phyloP scores from a whole-genome alignment of 78 protist species.

The Dictyostelium brefeldianum region DNA sequence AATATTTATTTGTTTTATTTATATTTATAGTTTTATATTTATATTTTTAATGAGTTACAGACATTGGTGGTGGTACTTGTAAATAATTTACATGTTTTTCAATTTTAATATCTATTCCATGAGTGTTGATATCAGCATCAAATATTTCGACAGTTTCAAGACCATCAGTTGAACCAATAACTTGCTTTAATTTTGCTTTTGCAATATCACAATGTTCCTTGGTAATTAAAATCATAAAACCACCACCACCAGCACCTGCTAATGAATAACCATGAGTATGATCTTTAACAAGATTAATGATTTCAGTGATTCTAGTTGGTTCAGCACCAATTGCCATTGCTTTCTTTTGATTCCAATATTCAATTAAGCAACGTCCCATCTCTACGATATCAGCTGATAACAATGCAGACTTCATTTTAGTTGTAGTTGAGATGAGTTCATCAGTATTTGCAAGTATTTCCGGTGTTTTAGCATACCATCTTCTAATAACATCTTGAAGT shows the following conservation, averaged over 20 bases:
- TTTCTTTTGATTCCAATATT: slow-evolving; percentile 85
- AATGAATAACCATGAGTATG: slow-evolving; percentile 70
- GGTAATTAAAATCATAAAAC: slow-evolving; percentile 79
- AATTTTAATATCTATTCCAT: neutral
- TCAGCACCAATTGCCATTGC: slow-evolving; percentile 71
- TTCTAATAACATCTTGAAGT: slow-evolving; percentile 82
- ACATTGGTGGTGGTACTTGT: slow-evolving; percentile 17
- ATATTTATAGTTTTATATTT: neutral
- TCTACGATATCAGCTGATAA: slow-evolving; percentile 32
- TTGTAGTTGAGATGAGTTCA: slow-evolving; percentile 4
- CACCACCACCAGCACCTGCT: slow-evolving; percentile 92
- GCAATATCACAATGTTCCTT: slow-evolving; percentile 18
- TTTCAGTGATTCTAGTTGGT: slow-evolving; percentile 44
- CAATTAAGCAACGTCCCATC: slow-evolving; percentile 39
- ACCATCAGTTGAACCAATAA: neutral
- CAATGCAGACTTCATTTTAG: slow-evolving; percentile 33
- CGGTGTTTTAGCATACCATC: slow-evolving; percentile 51
- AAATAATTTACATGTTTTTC: neutral
- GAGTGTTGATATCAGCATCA: neutral
- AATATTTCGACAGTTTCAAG: neutral
- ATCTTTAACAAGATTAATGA: neutral
- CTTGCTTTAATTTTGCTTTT: neutral
- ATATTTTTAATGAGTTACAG: neutral
- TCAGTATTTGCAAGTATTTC: slow-evolving; percentile 26
- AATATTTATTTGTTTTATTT: neutral